Evolutionary conservation across 179 eudicot genomes (phyloP), one percentile per base, ranked within the genome.

Genomic region (Beta lomatogona): DNA sequence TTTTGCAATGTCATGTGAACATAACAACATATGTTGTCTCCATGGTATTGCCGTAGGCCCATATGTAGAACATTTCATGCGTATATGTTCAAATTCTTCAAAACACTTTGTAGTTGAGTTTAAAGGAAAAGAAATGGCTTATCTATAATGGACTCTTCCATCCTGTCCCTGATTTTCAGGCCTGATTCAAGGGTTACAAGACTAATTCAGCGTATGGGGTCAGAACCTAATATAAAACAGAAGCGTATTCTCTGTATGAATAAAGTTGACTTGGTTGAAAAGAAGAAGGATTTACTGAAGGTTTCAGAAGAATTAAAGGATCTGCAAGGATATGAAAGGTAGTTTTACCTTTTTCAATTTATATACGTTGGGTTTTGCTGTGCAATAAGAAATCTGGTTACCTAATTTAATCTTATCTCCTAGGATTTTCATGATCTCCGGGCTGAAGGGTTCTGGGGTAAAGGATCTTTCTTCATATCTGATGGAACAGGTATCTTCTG

Each of bases 361-460:
- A 44, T 53, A 53, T 65, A 73, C 58, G 25, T 55, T 25, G 71
- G 53, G 69, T 78, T 63, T 63, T 18, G 57, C 46, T 58, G 22
- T 22, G 36, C 77, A 36, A 80, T n/a, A 53, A 6, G 4, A 83
- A 79, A 63, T 73, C 59, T 76, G 57, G 31, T 36, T 78, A 12
- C 46, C 31, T 82, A 14, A 69, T 80, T 72, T 41, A 11, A 83
- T 63, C 52, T 79, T 10, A 73, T 83, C 66, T 80, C 80, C 16
- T 73, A 94, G 99, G 93, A 85, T 86, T 78, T 97, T 93, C 80
- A 92, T 93, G 98, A 87, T 93, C 22, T 97, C 99, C 9, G 99
- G 98, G 72, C 90, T 97, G 66, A 94, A 94, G 89, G 99, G 99
- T 78, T 86, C 91, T 80, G 99, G 99, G 80, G 94, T 97, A 71